These are phyloP conservation scores for Collybia mongolica DNA, from an alignment of 768 basidiomycete genomes.

Conservation along the genomic window DNA sequence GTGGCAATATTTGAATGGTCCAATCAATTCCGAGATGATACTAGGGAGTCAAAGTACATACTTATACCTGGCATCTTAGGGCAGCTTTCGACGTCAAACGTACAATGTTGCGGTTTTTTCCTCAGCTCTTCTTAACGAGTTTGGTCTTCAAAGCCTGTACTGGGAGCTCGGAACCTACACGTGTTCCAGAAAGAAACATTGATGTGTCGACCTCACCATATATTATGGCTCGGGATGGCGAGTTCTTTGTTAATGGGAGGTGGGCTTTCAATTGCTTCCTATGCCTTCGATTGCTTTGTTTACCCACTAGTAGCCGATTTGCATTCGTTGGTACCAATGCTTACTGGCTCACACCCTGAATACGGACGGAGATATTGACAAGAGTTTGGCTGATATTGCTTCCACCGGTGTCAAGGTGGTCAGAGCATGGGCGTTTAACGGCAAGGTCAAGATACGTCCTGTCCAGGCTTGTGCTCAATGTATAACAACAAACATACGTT, in stretches of 20 bases:
- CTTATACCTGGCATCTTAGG: too few species aligned
- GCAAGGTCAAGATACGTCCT: conserved; percentile 15
- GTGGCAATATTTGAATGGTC: too few species aligned
- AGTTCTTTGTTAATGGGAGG: conserved; percentile 60
- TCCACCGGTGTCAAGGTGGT: conserved; percentile 56
- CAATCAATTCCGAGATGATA: too few species aligned
- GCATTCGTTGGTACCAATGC: conserved; percentile 51
- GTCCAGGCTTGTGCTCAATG: background rate
- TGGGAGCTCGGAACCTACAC: too few species aligned
- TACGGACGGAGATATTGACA: conserved; percentile 50
- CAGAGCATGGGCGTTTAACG: conserved; percentile 73
- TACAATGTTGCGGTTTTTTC: too few species aligned
- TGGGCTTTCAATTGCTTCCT: conserved; percentile 11
- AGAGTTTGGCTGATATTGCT: conserved; percentile 56
- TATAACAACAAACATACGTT: conserved; percentile 37
- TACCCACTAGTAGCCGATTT: conserved; percentile 21
- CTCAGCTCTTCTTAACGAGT: too few species aligned
- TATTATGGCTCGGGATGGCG: conserved; percentile 39
- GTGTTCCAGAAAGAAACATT: too few species aligned
- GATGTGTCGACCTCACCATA: conserved; percentile 32
- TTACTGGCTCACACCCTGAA: conserved; percentile 62
- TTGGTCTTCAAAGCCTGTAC: too few species aligned
- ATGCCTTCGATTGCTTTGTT: background rate
- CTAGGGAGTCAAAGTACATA: too few species aligned
- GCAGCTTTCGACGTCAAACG: too few species aligned